Base-by-base conservation (phyloP, 805 yeast genomes). In the Komagataella mondaviorum region DNA sequence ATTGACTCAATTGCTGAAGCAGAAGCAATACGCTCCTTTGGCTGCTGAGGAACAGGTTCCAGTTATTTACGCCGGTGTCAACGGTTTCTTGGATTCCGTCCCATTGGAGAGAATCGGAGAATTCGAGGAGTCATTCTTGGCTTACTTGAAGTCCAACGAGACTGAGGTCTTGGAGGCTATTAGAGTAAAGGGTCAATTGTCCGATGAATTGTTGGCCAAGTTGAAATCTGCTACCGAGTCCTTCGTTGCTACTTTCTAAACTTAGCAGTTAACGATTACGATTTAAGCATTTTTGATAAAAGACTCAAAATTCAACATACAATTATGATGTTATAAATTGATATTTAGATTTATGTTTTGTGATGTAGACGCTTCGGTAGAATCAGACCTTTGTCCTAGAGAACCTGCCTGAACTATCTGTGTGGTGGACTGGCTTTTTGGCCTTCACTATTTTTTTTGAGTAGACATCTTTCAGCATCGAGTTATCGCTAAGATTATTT, bases 41-140 rank as follows among this genome's bases (percentile, higher is more conserved):
- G 85, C 96, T 71, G 95, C 98, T 68, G 97, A 93, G 78, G 96
- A 91, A 78, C 96, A 89, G 80, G 99, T 95, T 59, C 99, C 99
- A 71, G 78, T 89, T 71, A 89, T 93, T 71, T 93, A 73, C 82
- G 99, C 98, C 60, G 99, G 99, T 91, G 99, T 95, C 69, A 90
- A 91, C 84, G 99, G 99, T 83, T 89, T 69, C 90, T 84, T 93
- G 70, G 99, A 93, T 73, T 67, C 74, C 63, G 69, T 93, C 64
- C 86, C 93, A 62, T 75, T 91, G 62, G 81, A 83, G 70, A 85
- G 88, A 75, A 81, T 93, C 66, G 88, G 77, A 71, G 87, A 85
- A 71, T 93, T 87, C 70, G 99, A 93, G 84, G 75, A 81, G 65
- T 83, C 88, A 66, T 93, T 90, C 90, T 76, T 86, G 71, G 78